Percentiles rank a stretch among this genome's conserved stretches.
These are phyloP conservation scores for Boletus vermiculosoides DNA, from an alignment of 768 basidiomycete species.

Conservation along the genomic window DNA sequence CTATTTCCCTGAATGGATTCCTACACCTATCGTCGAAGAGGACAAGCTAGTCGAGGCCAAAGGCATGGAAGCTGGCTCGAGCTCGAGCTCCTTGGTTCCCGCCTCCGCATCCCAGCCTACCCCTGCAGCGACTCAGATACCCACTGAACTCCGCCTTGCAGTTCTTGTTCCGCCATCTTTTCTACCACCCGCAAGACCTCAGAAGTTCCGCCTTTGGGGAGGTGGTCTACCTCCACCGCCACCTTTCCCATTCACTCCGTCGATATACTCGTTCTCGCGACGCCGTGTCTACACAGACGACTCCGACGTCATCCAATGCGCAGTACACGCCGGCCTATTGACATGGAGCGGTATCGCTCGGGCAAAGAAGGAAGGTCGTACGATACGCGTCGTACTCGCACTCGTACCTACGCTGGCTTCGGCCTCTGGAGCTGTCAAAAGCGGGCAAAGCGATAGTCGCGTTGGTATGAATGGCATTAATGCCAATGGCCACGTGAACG, in stretches of 20 bases:
- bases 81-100: constrained; percentile 30
- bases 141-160: constrained; percentile 40
- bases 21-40: constrained; percentile 27
- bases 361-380: constrained; percentile 38
- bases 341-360: constrained; percentile 42
- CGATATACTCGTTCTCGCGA: constrained; percentile 30
- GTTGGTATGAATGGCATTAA: constrained; percentile 9
- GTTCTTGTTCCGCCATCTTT: constrained; percentile 59
- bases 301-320: constrained; percentile 68
- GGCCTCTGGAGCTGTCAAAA: constrained; percentile 43
- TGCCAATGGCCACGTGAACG: constrained; percentile 33
- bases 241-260: constrained; percentile 31
- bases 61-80: constrained; percentile 20
- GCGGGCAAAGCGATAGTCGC: constrained; percentile 26
- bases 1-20: constrained; percentile 36
- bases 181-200: constrained; percentile 54
- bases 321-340: constrained; percentile 60
- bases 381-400: constrained; percentile 42
- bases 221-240: constrained; percentile 52
- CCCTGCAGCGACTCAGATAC: constrained; percentile 14
- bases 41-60: constrained; percentile 22
- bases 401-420: constrained; percentile 40
- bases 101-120: constrained; percentile 7
- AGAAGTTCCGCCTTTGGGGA: constrained; percentile 65
- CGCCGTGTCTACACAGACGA: constrained; percentile 77